Percentiles rank a stretch among this genome's conserved stretches.
phyloP scores from a whole-genome alignment of 495 filamentous ascomycete species.

The Podospora anserina region DNA sequence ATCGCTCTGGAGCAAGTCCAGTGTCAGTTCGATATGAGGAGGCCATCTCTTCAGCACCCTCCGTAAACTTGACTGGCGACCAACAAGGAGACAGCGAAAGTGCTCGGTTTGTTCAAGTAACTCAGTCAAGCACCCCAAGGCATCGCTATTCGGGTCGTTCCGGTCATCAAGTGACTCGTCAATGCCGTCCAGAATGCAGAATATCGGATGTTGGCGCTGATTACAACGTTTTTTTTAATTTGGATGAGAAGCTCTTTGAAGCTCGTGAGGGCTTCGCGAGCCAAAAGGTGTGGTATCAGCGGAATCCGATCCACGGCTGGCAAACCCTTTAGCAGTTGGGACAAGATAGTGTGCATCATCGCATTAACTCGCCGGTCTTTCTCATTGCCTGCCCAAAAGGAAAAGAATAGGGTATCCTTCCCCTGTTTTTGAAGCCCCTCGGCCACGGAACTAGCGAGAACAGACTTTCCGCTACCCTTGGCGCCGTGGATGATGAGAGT shows the following conservation, averaged over 20 bases:
- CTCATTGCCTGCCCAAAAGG: neutral
- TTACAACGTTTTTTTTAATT: neutral
- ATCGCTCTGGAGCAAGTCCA: neutral
- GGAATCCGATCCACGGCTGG: neutral
- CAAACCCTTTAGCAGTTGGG: neutral
- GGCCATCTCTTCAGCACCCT: neutral
- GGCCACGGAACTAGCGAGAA: neutral
- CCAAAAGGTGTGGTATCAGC: neutral
- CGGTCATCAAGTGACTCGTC: neutral
- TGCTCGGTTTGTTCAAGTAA: neutral
- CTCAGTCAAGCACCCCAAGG: neutral
- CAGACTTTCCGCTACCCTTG: neutral
- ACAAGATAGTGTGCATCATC: neutral
- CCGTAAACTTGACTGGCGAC: neutral
- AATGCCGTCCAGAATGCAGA: neutral
- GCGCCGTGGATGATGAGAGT: neutral
- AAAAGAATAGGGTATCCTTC: neutral
- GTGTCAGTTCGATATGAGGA: neutral
- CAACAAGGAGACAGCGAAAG: neutral
- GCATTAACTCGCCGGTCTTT: neutral
- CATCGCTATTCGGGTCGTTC: neutral
- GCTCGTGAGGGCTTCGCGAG: neutral
- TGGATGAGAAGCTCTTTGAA: neutral
- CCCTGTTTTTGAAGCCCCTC: neutral
- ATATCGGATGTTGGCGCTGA: neutral